Evolutionary conservation across 2,329 filamentous ascomycete genomes (phyloP).

Genomic region (Paraphaeosphaeria sporulosa): DNA sequence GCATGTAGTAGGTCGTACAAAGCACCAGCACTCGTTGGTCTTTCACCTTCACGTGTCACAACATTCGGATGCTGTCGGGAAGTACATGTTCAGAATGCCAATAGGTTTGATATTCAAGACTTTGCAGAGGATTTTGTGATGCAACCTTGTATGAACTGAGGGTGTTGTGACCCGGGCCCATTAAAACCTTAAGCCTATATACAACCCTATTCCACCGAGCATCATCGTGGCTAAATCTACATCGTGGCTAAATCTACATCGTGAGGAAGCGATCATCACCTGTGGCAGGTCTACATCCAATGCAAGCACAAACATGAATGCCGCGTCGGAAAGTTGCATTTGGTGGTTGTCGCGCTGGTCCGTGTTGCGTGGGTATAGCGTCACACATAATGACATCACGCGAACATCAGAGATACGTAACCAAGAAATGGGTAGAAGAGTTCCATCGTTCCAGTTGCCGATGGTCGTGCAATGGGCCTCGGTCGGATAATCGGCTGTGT

Average conservation of each 20-base stretch:
- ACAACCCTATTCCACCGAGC: not conserved
- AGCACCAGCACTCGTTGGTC: too few species aligned
- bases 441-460: not conserved
- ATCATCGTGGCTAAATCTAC: not conserved
- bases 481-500: not conserved
- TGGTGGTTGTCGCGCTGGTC: slow-evolving; percentile 3
- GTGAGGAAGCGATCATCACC: not conserved
- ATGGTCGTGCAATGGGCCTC: not conserved
- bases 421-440: not conserved
- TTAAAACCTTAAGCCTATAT: not conserved
- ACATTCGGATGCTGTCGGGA: not conserved
- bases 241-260: not conserved
- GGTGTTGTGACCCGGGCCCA: not conserved
- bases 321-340: slow-evolving; percentile 11
- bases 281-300: not conserved
- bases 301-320: slow-evolving; percentile 7
- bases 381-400: not conserved
- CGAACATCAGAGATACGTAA: not conserved
- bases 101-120: too few species aligned
- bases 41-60: too few species aligned
- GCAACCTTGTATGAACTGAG: not conserved
- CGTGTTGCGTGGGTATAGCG: not conserved
- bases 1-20: too few species aligned
- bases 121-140: too few species aligned
- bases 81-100: not conserved